These are phyloP conservation scores for Albugo candida DNA, from an alignment of 352 stramenopile genomes.

Conservation along the genomic window DNA sequence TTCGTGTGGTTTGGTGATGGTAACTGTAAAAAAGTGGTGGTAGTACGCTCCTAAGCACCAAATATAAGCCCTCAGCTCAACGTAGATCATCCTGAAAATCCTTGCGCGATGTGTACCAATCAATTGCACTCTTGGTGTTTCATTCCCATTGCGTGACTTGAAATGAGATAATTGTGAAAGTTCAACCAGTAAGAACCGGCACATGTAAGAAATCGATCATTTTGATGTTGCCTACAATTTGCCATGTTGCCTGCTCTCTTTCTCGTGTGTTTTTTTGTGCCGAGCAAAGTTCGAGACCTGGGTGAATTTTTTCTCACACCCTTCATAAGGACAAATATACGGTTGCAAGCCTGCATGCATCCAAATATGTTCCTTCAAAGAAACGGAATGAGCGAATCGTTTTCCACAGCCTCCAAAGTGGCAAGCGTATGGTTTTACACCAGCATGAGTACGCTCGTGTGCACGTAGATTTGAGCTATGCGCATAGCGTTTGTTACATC, in stretches of 20 bases:
- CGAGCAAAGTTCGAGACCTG: slow-evolving; percentile 75
- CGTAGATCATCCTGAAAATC: no score
- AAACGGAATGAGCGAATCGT: slow-evolving; percentile 80
- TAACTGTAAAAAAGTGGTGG: no score
- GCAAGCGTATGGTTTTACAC: slow-evolving; percentile 81
- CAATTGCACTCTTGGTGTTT: no score
- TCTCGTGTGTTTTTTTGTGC: slow-evolving; percentile 78
- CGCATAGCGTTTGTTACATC: slow-evolving; percentile 77
- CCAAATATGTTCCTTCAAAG: slow-evolving; percentile 84
- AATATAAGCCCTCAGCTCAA: no score
- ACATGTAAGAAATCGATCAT: no score
- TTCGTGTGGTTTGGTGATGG: no score
- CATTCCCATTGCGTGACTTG: no score
- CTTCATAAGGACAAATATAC: slow-evolving; percentile 79
- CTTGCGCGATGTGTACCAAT: no score
- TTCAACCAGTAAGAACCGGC: no score
- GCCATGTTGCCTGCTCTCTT: slow-evolving; percentile 12
- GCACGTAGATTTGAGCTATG: slow-evolving; percentile 81
- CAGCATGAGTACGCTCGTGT: slow-evolving; percentile 81
- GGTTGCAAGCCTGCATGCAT: slow-evolving; percentile 81
- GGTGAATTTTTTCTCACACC: slow-evolving; percentile 81
- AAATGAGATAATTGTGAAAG: no score
- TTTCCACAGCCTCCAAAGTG: slow-evolving; percentile 80
- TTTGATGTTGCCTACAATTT: no score
- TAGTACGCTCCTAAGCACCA: no score